Base-by-base conservation (phyloP, 768 basidiomycete species). In the Leccinum rimulosum region DNA sequence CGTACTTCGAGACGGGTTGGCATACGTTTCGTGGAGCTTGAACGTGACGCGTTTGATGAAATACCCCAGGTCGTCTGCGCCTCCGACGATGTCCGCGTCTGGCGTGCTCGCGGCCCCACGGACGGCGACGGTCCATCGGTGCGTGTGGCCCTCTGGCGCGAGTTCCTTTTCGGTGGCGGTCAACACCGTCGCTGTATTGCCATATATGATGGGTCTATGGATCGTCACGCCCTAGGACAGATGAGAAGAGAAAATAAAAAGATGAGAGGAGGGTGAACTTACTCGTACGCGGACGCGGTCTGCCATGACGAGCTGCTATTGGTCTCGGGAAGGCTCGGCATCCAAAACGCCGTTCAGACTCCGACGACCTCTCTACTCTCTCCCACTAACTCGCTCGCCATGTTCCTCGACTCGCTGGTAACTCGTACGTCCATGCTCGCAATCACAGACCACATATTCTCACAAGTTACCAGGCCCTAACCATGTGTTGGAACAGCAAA, bases 41-140 rank as follows among this genome's bases (percentile, higher is more conserved):
- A 99, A 98, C 15, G 94, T 91, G 53, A 98, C 96, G 57, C 94
- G 85, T 72, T 96, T 98, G 71, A 99, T 87, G 70, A 96, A 93
- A 66, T 97, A 91, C 64, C 85, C 82, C 36, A 95, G 71, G 68
- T 98, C 94, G 72, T 98, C 95, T 55, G 87, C 89, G 14, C 93
- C 94, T 22, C 95, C 95, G 22, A 95, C 91, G 50, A 84, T 79
- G 50, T 92, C 88, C 50, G 86, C 83, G 63, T 86, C 84, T 0
- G 85, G 79, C 2, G 83, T 78, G 35, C 91, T 88, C 1, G 92
- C 84, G 0, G 95, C 95, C 47, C 92, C 91, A 27, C 97, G 86
- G 27, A 99, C 84, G 28, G 94, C 95, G 59, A 99, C 89, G 0
- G 95, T 98, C 97, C 97, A 99, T 61, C 85, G 84, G 72, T 98